These are phyloP conservation scores for Phaseolus lunatus DNA, from an alignment of 306 rosid species.

Conservation along the genomic window DNA sequence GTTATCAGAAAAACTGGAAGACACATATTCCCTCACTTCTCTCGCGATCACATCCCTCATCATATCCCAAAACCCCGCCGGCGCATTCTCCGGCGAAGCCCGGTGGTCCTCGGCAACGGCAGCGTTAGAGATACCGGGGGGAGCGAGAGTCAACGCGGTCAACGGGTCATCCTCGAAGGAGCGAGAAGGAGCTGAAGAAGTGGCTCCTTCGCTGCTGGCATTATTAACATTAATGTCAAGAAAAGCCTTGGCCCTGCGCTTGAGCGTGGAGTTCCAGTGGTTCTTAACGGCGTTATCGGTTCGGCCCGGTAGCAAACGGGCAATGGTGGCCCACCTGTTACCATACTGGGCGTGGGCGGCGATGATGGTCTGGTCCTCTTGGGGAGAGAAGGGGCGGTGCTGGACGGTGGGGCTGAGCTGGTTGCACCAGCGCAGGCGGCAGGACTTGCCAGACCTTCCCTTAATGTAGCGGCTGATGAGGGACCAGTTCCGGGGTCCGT, in stretches of 20 bases:
- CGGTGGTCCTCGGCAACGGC: conserved; percentile 19
- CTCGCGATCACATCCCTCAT: conserved; percentile 88
- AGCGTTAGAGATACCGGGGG: conserved; percentile 62
- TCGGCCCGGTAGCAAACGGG: conserved; percentile 86
- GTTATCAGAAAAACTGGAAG: conserved; percentile 67
- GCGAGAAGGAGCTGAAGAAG: conserved; percentile 8
- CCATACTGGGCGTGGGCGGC: conserved; percentile 83
- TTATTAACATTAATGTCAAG: too few species aligned
- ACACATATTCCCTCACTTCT: conserved; percentile 86
- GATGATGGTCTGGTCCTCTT: conserved; percentile 81
- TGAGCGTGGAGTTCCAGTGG: conserved; percentile 97
- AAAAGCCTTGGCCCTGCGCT: conserved; percentile 58
- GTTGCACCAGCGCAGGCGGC: conserved; percentile 95
- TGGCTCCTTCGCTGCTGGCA: neutral
- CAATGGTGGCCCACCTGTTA: conserved; percentile 98
- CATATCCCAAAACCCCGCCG: conserved; percentile 81
- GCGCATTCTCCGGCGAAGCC: conserved; percentile 48
- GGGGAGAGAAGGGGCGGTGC: conserved; percentile 79
- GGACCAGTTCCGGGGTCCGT: conserved; percentile 93
- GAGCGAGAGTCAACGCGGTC: conserved; percentile 91
- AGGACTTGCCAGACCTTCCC: conserved; percentile 94
- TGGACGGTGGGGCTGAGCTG: conserved; percentile 90
- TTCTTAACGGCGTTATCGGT: conserved; percentile 96
- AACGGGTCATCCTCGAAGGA: conserved; percentile 66
- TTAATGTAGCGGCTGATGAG: conserved; percentile 81